Base-by-base conservation (phyloP, 768 basidiomycete species). In the Termitomyces sp. region DNA sequence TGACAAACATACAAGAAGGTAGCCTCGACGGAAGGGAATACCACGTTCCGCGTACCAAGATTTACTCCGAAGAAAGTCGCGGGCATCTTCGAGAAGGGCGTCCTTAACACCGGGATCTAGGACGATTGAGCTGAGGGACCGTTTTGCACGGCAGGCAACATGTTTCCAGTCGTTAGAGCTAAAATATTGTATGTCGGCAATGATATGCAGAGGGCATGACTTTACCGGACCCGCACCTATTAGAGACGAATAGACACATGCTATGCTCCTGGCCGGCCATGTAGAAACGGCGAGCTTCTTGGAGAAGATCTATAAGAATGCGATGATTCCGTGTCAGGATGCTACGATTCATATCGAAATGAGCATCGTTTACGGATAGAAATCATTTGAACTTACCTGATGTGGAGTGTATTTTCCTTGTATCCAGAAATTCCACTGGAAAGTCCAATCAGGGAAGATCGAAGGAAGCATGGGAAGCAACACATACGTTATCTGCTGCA, bases 1-100 rank as follows among this genome's bases (percentile, higher is more conserved):
- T 44, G 49, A 39, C 51, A 32, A 32, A 62, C 70, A 35, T 45
- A 66, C 69, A 16, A 90, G 76, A 33, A 89, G 79, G 66, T 88
- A 88, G 22, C 89, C 89, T 12, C 89, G 78, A 18, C 86, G 82
- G 69, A 84, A 88, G 0, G 88, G 88, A 54, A 90, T 89, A 0
- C 87, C 88, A 33, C 89, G 82, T 15, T 82, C 81, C 1, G 76
- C 65, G 59, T 90, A 90, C 88, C 88, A 89, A 18, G 72, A 60
- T 65, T 82, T 83, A 61, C 79, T 85, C 7, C 63, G 60, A 22
- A 90, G 70, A 62, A 91, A 91, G 59, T 88, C 85, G 15, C 70
- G 72, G 0, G 84, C 84, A 64, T 91, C 89, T 4, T 80, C 74
- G 4, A 90, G 62, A 1, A 91, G 67, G n/a, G 79, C 68, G 3